phyloP scores from a whole-genome alignment of 495 filamentous ascomycete species.

The Glutinoglossum americanum region DNA sequence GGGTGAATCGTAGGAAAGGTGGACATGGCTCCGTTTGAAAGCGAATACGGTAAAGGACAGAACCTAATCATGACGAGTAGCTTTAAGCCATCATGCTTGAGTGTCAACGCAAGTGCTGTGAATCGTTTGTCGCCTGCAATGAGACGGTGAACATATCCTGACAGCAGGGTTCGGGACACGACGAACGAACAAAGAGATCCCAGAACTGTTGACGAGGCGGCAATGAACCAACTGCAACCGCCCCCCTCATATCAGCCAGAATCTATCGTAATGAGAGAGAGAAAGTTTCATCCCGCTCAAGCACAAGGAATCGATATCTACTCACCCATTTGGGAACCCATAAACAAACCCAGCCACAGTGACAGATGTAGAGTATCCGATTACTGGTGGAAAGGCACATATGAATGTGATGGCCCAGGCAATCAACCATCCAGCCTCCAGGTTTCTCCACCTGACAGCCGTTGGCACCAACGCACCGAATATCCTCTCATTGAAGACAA shows the following conservation, averaged over 20 bases:
- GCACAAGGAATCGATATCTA: neutral
- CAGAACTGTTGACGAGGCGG: slow-evolving; percentile 51
- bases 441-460: slow-evolving; percentile 49
- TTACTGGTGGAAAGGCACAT: slow-evolving; percentile 71
- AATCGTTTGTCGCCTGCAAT: slow-evolving; percentile 67
- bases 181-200: slow-evolving; percentile 64
- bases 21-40: slow-evolving; percentile 83
- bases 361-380: slow-evolving; percentile 76
- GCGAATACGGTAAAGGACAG: slow-evolving; percentile 82
- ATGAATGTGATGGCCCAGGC: slow-evolving; percentile 58
- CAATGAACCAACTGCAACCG: slow-evolving; percentile 54
- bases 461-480: slow-evolving; percentile 49
- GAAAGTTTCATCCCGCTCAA: slow-evolving; percentile 5
- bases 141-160: slow-evolving; percentile 51
- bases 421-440: slow-evolving; percentile 51
- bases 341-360: slow-evolving; percentile 85
- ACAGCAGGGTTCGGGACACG: slow-evolving; percentile 54
- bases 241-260: neutral
- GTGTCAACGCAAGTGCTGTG: slow-evolving; percentile 41
- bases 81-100: slow-evolving; percentile 68
- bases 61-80: slow-evolving; percentile 82
- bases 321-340: slow-evolving; percentile 66
- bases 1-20: slow-evolving; percentile 78
- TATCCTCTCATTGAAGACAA: slow-evolving; percentile 56
- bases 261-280: neutral